These are phyloP conservation scores for Ustilago hordei DNA, from an alignment of 1,284 basidiomycete species.

Conservation along the genomic window DNA sequence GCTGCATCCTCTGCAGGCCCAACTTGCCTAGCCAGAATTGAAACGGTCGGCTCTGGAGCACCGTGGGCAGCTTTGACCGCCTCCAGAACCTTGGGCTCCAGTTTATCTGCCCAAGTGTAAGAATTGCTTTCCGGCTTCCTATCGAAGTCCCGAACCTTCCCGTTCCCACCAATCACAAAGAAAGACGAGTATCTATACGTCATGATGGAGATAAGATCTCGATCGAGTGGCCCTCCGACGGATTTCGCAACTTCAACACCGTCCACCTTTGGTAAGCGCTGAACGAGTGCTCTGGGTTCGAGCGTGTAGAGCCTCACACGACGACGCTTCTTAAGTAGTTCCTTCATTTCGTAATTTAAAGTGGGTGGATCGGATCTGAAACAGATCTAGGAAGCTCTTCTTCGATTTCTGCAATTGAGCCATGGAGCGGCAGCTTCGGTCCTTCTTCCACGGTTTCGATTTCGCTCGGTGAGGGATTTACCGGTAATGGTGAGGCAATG, in stretches of 20 bases:
- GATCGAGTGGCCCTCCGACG: neutral
- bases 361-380: neutral
- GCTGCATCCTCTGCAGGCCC: neutral
- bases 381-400: neutral
- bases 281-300: neutral
- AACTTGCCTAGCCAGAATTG: neutral
- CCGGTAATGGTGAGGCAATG: neutral
- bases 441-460: neutral
- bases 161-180: neutral
- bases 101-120: neutral
- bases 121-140: neutral
- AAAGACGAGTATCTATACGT: neutral
- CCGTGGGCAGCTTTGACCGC: neutral
- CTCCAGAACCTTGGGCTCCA: neutral
- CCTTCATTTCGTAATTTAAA: constrained; percentile 1
- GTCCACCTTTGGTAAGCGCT: neutral
- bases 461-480: neutral
- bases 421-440: neutral
- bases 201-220: constrained; percentile 4
- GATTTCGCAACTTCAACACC: neutral
- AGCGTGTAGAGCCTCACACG: neutral
- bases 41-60: neutral
- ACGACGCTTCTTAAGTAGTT: constrained; percentile 3
- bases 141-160: constrained; percentile 5
- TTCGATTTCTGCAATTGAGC: neutral